Evolutionary conservation across 768 basidiomycete species (phyloP), one percentile per base, ranked within the genome.

Genomic region (Podaxis sp.): DNA sequence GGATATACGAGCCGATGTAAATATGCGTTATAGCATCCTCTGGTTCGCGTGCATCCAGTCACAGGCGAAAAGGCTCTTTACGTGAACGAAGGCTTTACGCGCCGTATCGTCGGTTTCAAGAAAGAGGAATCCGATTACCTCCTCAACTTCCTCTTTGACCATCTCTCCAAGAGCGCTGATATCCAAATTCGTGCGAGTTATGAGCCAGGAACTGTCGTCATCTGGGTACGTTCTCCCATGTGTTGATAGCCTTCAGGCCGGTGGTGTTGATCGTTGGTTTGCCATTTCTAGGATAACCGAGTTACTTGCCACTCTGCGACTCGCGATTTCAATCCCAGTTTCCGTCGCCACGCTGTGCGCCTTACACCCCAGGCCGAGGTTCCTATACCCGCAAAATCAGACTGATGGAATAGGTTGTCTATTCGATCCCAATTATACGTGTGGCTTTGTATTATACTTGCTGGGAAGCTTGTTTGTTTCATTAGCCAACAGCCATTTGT

Each of bases 1-100:
- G 13, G 42, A 9, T 9, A 18, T 7, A 44, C 5, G n/a, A 44
- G 16, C 42, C 21, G 14, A 44, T 6, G 32, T 16, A 18, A 18
- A 44, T 18, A 5, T 44, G 6, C 13, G 27, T 59, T 16, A 14
- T 62, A 80, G 79, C 84, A 83, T 69, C 81, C 83, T 5, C 57
- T 84, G 64, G 83, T 86, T 59, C 80, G 85, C 59, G 71, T 75
- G 13, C 85, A 86, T 68, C 86, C 85, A 11, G 81, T 80, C 1
- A 88, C 86, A 0, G 83, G 83, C 16, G 80, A 85, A 66, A 85
- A 86, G 70, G 81, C 81, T 1, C 72, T 87, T 21, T 84, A 82
- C 66, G 72, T 86, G 70, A 85, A 85, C 70, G 76, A 75, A 54
- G 81, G 78, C 32, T 84, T 84, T 74, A 82, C 83, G 1, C 70